These are phyloP conservation scores for Saksenaea vasiformis DNA, from an alignment of 371 early-diverging fungal genomes.

Conservation along the genomic window DNA sequence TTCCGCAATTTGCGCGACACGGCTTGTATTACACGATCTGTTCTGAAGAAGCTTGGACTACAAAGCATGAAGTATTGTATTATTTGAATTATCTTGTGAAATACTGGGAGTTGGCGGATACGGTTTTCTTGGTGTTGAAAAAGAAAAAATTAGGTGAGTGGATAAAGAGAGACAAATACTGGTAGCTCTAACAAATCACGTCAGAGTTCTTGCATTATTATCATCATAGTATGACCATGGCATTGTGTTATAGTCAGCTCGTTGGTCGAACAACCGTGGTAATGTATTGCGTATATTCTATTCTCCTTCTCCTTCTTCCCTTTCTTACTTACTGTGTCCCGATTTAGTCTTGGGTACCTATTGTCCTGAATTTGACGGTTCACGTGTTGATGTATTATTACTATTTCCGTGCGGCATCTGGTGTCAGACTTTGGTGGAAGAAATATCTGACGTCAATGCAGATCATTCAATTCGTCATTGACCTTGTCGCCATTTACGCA, in stretches of 20 bases:
- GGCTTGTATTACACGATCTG: slow-evolving; percentile 75
- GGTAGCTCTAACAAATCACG: not conserved
- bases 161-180: not conserved
- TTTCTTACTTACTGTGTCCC: not conserved
- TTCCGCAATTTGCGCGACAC: slow-evolving; percentile 60
- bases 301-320: slow-evolving; percentile 18
- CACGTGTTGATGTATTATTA: slow-evolving; percentile 91
- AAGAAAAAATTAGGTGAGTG: slow-evolving; percentile 35
- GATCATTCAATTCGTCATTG: slow-evolving; percentile 86
- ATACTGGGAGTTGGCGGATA: slow-evolving; percentile 73
- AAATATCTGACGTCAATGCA: slow-evolving; percentile 84
- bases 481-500: slow-evolving; percentile 71
- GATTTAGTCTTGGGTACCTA: slow-evolving; percentile 63
- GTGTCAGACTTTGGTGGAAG: slow-evolving; percentile 89
- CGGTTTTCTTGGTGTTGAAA: slow-evolving; percentile 35
- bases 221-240: slow-evolving; percentile 87
- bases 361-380: slow-evolving; percentile 80
- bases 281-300: slow-evolving; percentile 34
- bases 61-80: slow-evolving; percentile 73
- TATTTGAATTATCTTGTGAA: slow-evolving; percentile 86
- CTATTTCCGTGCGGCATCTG: slow-evolving; percentile 83
- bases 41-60: slow-evolving; percentile 61
- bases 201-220: slow-evolving; percentile 80
- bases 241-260: slow-evolving; percentile 55
- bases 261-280: slow-evolving; percentile 77